Evolutionary conservation across 1,284 basidiomycete species (phyloP).

Genomic region (Puccinia triticina): DNA sequence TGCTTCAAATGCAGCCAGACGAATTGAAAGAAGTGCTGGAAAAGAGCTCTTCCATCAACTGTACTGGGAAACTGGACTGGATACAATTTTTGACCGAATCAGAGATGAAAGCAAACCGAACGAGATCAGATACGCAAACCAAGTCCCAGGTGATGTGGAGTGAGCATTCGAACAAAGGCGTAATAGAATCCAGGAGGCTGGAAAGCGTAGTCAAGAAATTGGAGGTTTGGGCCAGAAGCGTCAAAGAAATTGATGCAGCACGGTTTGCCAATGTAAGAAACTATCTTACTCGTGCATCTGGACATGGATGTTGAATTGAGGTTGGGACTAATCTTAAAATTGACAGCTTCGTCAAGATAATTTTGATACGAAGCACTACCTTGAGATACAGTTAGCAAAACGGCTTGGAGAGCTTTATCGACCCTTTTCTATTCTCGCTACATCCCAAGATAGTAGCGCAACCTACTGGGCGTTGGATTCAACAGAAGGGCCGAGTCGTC

Average conservation of each 20-base stretch:
- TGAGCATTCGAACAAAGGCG: conserved; percentile 39
- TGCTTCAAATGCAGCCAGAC: conserved; percentile 46
- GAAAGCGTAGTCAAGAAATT: conserved; percentile 39
- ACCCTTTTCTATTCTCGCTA: conserved; percentile 62
- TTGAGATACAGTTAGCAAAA: conserved; percentile 76
- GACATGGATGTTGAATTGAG: neutral
- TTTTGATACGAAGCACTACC: conserved; percentile 71
- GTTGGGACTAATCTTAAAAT: conserved; percentile 55
- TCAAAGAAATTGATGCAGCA: conserved; percentile 46
- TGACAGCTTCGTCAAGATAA: conserved; percentile 61
- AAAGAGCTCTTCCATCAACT: conserved; percentile 43
- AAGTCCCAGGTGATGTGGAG: conserved; percentile 42
- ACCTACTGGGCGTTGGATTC: conserved; percentile 55
- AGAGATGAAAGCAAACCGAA: conserved; percentile 40
- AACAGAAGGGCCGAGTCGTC: conserved; percentile 58
- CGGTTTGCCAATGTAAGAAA: conserved; percentile 47
- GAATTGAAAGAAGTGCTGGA: conserved; percentile 30
- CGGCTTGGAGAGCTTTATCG: conserved; percentile 52
- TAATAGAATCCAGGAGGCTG: conserved; percentile 45
- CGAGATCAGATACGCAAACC: neutral
- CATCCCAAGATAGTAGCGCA: conserved; percentile 23
- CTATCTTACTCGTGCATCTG: neutral
- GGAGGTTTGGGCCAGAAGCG: conserved; percentile 43
- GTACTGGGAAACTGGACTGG: conserved; percentile 49
- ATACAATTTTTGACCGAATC: conserved; percentile 47